These are phyloP conservation scores for Komagataea norvegica DNA, from an alignment of 1,139 yeast genomes.

Conservation along the genomic window DNA sequence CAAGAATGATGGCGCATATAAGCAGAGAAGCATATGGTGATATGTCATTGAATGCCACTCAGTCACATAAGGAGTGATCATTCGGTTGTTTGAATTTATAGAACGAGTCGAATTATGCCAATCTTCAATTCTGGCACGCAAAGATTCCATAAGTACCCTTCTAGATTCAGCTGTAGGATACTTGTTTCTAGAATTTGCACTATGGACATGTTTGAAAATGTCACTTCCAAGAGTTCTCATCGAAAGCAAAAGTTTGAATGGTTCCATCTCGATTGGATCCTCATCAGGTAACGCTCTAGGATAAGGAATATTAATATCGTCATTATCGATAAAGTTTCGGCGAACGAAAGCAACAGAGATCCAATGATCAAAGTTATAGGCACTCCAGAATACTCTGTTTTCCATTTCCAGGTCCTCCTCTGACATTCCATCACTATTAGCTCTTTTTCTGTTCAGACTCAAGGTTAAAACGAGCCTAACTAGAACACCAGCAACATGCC, in stretches of 20 bases:
- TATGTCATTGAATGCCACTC: constrained; percentile 45
- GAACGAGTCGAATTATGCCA: constrained; percentile 35
- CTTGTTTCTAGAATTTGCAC: constrained; percentile 33
- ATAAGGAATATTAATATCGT: constrained; percentile 41
- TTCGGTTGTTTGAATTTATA: constrained; percentile 21
- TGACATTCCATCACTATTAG: constrained; percentile 27
- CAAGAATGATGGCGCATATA: constrained; percentile 45
- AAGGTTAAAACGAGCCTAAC: constrained; percentile 38
- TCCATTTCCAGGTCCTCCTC: constrained; percentile 37
- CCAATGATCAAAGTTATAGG: constrained; percentile 43
- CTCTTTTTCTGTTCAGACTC: constrained; percentile 38
- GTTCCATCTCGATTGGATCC: constrained; percentile 36
- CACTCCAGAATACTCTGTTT: constrained; percentile 46
- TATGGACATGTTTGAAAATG: constrained; percentile 39
- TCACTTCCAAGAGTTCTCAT: constrained; percentile 41
- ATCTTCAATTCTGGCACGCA: constrained; percentile 39
- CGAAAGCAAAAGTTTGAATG: constrained; percentile 37
- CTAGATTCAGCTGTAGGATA: constrained; percentile 29
- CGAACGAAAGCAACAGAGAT: constrained; percentile 42
- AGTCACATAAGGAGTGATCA: constrained; percentile 36
- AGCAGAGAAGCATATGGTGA: constrained; percentile 38
- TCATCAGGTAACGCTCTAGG: constrained; percentile 37
- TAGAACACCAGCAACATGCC: constrained; percentile 46
- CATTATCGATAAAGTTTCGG: constrained; percentile 41
- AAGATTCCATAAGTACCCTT: constrained; percentile 27